Evolutionary conservation across 1,139 yeast species (phyloP), one percentile per base, ranked within the genome.

Genomic region (Diutina rugosa): DNA sequence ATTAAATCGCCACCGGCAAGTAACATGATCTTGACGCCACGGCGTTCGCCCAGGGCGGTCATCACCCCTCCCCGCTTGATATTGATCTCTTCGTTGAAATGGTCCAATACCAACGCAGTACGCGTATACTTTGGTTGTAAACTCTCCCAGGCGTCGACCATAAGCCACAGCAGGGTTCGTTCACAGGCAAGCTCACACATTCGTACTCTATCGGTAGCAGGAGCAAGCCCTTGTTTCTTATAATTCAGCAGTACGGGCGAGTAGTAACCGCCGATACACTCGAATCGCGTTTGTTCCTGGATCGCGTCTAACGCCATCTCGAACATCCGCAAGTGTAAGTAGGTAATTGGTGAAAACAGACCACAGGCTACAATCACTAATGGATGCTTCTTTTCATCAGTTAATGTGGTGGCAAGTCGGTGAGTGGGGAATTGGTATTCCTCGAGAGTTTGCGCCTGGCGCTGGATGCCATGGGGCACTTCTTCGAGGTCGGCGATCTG

Each of bases 101-200:
- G 99, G 69, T 93, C 99, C 67, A 93, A 78, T 6, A 93, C 99
- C 56, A 90, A 79, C 1, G 99, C 98, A 0, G 99, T 93, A 62
- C 99, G 79, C 32, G 96, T 90, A 69, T 95, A 95, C 56, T 82
- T 80, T 0, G 90, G 89, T 69, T 95, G 99, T 59, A 93, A 75
- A 7, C 96, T 87, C 70, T 93, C 99, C 99, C 99, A 93, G 0
- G 98, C 97, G 69, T 93, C 99, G 29, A 93, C 99, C 98, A 93
- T 95, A 55, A 95, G 77, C 98, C 99, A 93, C 32, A 95, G 84
- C 4, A 95, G 85, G 0, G 99, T 93, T 65, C 99, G 80, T 67
- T 93, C 99, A 70, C 99, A 91, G 0, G 98, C 99, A 67, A 93
- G 76, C 69, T 95, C 98, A 70, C 99, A 91, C 99, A 93, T 93